Percentiles rank a stretch among this genome's conserved stretches.
Conservation (phyloP, 2,329 filamentous ascomycete genomes). For the Truncatella angustata region DNA sequence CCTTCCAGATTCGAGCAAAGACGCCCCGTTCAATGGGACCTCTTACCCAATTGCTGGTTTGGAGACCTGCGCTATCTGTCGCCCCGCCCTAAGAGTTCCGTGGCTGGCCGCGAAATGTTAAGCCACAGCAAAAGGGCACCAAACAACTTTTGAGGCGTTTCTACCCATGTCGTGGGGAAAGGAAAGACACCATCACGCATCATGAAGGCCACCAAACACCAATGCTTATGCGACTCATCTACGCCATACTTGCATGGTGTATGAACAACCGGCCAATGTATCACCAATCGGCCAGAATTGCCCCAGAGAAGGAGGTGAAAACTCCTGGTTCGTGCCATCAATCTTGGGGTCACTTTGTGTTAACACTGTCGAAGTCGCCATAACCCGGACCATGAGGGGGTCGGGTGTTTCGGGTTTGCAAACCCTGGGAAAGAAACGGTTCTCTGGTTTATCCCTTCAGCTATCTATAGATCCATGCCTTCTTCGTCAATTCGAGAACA, state of each 20-base stretch:
- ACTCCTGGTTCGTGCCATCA: not conserved
- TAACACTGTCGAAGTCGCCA: too few relatives aligned
- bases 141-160: too few relatives aligned
- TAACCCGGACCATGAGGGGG: not conserved
- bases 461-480: not conserved
- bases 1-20: slow-evolving; percentile 1
- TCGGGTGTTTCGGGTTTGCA: not conserved
- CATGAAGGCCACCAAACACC: too few relatives aligned
- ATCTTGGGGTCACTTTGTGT: too few relatives aligned
- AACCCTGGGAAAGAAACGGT: not conserved
- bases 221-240: not conserved
- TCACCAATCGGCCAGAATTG: not conserved
- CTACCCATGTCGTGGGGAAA: too few relatives aligned
- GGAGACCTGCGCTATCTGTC: not conserved
- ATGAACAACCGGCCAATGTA: not conserved
- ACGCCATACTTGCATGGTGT: not conserved
- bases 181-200: too few relatives aligned
- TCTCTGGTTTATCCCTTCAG: not conserved
- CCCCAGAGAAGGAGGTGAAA: slow-evolving; percentile 4
- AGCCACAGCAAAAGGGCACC: too few relatives aligned
- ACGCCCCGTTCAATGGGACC: not conserved
- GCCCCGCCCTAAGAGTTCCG: not conserved
- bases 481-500: not conserved
- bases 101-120: not conserved
- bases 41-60: not conserved